Evolutionary conservation across 2,329 filamentous ascomycete genomes (phyloP).

Genomic region (Trichoderma atrobrunneum): DNA sequence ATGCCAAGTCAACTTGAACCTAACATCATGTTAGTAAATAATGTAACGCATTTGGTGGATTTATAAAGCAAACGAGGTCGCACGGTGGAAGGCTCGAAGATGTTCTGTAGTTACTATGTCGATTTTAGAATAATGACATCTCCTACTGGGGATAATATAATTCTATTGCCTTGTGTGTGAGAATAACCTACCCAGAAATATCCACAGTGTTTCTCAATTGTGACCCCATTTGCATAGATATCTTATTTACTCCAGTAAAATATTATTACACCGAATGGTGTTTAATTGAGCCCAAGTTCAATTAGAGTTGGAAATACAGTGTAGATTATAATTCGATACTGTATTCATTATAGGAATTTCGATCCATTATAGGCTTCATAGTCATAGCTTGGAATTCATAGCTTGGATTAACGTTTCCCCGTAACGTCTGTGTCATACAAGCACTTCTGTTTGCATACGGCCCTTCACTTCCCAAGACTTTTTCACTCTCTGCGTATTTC

Average conservation of each 20-base stretch:
- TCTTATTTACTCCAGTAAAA: background rate
- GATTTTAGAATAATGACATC: background rate
- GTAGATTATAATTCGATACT: background rate
- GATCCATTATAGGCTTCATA: background rate
- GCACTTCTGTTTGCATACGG: background rate
- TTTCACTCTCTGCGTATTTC: background rate
- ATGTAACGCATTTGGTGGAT: background rate
- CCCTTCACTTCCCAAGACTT: background rate
- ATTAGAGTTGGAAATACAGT: background rate
- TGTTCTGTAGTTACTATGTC: background rate
- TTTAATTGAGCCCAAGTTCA: background rate
- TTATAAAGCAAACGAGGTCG: background rate
- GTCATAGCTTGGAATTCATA: background rate
- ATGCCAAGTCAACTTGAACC: no score
- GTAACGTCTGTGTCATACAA: background rate
- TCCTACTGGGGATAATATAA: background rate
- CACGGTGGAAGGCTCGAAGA: background rate
- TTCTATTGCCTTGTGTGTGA: background rate
- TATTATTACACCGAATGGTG: background rate
- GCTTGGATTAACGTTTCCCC: background rate
- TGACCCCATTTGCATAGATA: background rate
- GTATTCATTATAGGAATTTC: rapidly evolving
- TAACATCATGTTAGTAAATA: background rate
- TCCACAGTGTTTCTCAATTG: background rate
- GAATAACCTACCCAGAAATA: no score